Evolutionary conservation across 2,329 filamentous ascomycete species (phyloP).

Genomic region (Alternaria arbusti): DNA sequence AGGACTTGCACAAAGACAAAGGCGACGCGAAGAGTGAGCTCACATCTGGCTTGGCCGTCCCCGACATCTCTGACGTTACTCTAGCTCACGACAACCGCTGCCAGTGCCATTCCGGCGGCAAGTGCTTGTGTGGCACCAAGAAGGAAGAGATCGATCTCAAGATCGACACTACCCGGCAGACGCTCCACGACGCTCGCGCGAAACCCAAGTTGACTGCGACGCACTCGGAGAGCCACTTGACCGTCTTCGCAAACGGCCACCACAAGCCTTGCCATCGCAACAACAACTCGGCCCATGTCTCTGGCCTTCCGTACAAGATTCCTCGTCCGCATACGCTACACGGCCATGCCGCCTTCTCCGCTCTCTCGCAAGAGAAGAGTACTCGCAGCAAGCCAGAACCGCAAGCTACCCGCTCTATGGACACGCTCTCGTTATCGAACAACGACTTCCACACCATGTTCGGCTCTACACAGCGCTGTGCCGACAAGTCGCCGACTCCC

Average conservation of each 20-base stretch:
- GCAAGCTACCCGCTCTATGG: slow-evolving; percentile 38
- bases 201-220: slow-evolving; percentile 64
- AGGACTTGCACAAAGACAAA: slow-evolving; percentile 56
- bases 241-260: slow-evolving; percentile 68
- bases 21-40: slow-evolving; percentile 48
- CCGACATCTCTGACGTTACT: slow-evolving; percentile 39
- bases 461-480: slow-evolving; percentile 38
- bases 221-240: slow-evolving; percentile 66
- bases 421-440: slow-evolving; percentile 46
- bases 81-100: slow-evolving; percentile 51
- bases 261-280: slow-evolving; percentile 70
- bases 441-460: slow-evolving; percentile 46
- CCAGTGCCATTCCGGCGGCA: slow-evolving; percentile 64
- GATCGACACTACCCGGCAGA: slow-evolving; percentile 52
- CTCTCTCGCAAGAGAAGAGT: slow-evolving; percentile 29
- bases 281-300: slow-evolving; percentile 69
- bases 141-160: slow-evolving; percentile 60
- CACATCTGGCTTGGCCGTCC: slow-evolving; percentile 39
- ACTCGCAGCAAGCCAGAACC: slow-evolving; percentile 33
- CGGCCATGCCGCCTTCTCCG: slow-evolving; percentile 38
- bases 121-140: slow-evolving; percentile 66
- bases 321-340: slow-evolving; percentile 53
- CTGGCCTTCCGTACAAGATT: slow-evolving; percentile 68
- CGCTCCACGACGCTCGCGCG: slow-evolving; percentile 53
- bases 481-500: slow-evolving; percentile 33